These are phyloP conservation scores for Viola pubescens DNA, from an alignment of 441 rosid genomes.

Conservation along the genomic window DNA sequence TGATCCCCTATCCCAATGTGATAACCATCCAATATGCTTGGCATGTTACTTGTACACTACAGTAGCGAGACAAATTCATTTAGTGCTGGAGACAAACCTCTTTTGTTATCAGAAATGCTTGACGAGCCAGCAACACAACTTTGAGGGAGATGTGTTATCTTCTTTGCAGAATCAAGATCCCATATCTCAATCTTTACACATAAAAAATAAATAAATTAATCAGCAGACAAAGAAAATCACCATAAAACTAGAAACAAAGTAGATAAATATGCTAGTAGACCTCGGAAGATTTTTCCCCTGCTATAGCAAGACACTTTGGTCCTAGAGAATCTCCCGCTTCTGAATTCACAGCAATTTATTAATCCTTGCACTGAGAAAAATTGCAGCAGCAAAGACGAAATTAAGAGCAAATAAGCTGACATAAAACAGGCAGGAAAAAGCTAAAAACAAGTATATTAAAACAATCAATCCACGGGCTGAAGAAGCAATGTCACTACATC, in stretches of 20 bases:
- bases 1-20: not conserved
- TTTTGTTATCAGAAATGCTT: conserved; percentile 34
- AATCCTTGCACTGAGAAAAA: conserved; percentile 12
- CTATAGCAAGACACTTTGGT: conserved; percentile 52
- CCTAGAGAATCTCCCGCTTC: conserved; percentile 34
- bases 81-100: conserved; percentile 37
- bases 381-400: not conserved
- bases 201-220: conserved; percentile 16
- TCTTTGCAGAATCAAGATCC: conserved; percentile 61
- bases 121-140: conserved; percentile 26
- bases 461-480: not conserved
- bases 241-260: conserved; percentile 5
- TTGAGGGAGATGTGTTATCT: conserved; percentile 41
- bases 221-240: conserved; percentile 10
- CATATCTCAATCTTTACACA: conserved; percentile 66
- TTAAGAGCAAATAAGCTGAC: not conserved
- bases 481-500: not conserved
- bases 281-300: conserved; percentile 70
- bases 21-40: not conserved
- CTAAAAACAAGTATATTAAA: not conserved
- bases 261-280: conserved; percentile 24
- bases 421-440: not conserved
- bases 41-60: not conserved
- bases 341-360: conserved; percentile 23
- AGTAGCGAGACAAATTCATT: not conserved